A percentile compares a stretch with the other conserved stretches of the same genome.
These are phyloP conservation scores for Fusarium heterosporum DNA, from an alignment of 2,329 filamentous ascomycete genomes.

Conservation along the genomic window DNA sequence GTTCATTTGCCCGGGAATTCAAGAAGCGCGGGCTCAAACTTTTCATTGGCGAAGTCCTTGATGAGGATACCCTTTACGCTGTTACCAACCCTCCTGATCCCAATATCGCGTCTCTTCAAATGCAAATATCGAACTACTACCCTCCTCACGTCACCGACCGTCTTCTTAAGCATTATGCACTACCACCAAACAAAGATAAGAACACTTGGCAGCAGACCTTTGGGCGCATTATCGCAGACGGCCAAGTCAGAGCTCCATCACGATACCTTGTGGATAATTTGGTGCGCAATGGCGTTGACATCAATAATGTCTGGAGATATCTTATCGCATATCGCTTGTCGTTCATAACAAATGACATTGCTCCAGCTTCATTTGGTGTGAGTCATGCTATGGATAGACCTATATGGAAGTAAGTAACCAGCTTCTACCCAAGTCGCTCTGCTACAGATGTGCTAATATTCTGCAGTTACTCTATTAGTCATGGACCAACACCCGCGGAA, in stretches of 20 bases:
- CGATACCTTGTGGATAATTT: slow-evolving; percentile 15
- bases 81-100: slow-evolving; percentile 15
- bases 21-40: slow-evolving; percentile 3
- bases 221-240: slow-evolving; percentile 6
- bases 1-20: slow-evolving; percentile 3
- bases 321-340: slow-evolving; percentile 11
- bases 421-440: accelerated
- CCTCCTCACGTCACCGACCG: slow-evolving; percentile 5
- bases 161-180: slow-evolving; percentile 2
- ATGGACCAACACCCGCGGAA: not conserved
- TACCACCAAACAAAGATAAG: not conserved
- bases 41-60: slow-evolving; percentile 2
- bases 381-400: slow-evolving; percentile 24
- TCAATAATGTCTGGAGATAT: slow-evolving; percentile 14
- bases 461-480: slow-evolving; percentile 8
- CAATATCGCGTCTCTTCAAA: not conserved
- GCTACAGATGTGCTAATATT: not conserved
- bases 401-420: slow-evolving; percentile 12
- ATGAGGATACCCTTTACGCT: slow-evolving; percentile 18
- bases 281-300: slow-evolving; percentile 4
- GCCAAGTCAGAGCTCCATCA: slow-evolving; percentile 16
- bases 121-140: slow-evolving; percentile 16
- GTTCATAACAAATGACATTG: not conserved
- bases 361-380: slow-evolving; percentile 9
- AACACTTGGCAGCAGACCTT: slow-evolving; percentile 13